These are phyloP conservation scores for Globisporangium acanthophoron DNA, from an alignment of 352 stramenopile genomes.

Conservation along the genomic window DNA sequence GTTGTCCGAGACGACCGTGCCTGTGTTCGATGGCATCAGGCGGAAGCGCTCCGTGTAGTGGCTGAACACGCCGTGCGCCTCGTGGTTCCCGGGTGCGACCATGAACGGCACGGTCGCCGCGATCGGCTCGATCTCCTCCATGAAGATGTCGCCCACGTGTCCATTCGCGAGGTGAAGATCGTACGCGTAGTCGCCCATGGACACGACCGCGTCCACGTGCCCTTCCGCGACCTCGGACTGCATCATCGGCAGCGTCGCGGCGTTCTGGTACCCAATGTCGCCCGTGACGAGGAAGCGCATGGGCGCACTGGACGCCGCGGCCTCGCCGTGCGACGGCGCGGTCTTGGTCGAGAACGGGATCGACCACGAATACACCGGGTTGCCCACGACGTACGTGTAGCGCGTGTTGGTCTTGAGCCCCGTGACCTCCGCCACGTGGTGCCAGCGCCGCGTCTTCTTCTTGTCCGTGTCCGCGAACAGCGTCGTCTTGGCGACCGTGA, in stretches of 20 bases:
- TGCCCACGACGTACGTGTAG: conserved; percentile 85
- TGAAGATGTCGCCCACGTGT: conserved; percentile 85
- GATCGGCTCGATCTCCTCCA: conserved; percentile 87
- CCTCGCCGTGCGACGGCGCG: conserved; percentile 31
- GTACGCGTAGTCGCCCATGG: conserved; percentile 88
- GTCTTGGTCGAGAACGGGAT: conserved; percentile 79
- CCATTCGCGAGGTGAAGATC: conserved; percentile 79
- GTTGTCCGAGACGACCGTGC: conserved; percentile 39
- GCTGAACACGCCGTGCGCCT: conserved; percentile 77
- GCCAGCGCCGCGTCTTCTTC: conserved; percentile 49
- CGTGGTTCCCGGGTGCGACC: conserved; percentile 89
- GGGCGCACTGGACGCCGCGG: conserved; percentile 19
- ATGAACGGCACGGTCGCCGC: conserved; percentile 84
- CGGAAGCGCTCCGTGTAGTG: conserved; percentile 87
- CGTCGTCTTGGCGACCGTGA: conserved; percentile 39
- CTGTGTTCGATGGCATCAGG: conserved; percentile 75
- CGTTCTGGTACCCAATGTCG: conserved; percentile 89
- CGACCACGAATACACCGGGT: conserved; percentile 70
- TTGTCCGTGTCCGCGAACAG: conserved; percentile 63
- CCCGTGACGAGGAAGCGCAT: conserved; percentile 76
- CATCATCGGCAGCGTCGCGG: conserved; percentile 84
- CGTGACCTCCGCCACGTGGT: conserved; percentile 65
- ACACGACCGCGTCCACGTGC: conserved; percentile 73
- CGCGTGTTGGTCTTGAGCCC: conserved; percentile 53
- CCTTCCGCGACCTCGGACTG: conserved; percentile 78